Evolutionary conservation across 2,329 filamentous ascomycete genomes (phyloP), one percentile per base, ranked within the genome.

Genomic region (Ceratocystis cubensis): DNA sequence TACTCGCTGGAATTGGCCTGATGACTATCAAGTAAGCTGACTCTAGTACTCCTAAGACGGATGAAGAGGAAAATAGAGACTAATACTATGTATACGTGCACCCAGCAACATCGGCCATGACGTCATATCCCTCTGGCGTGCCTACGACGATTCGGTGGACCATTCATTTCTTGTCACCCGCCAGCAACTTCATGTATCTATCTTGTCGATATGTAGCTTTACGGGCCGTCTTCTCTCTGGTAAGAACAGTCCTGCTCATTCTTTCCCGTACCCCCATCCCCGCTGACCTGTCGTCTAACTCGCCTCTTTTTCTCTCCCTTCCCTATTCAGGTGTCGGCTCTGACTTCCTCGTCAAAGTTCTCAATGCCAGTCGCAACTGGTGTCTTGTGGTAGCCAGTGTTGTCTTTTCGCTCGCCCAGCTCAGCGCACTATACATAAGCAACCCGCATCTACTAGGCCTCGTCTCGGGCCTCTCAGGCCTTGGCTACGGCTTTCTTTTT

Each of bases 21-120:
- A 99, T 99, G 94, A 97, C 93, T 0, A 99, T 99, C 77, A 99
- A 99, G 91, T 96, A 81, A 76, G 88, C 79, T 28, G 50, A 6
- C 28, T 8, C 30, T 2, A 7, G 6, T 33, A 33, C 5, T 33
- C 10, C 59, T 1, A 17, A 33, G n/a, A 22, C n/a, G 1, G 1
- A 17, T 33, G 0, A 46, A 45, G 5, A 56, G 33, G 46, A 53
- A 5, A 41, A 10, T 6, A 17, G 17, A 1, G 10, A 59, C 62
- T 65, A 66, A 15, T 25, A 62, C 10, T 53, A 28, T 25, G 48
- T n/a, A 48, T 15, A 48, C 37, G 25, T 37, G n/a, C 13, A 2
- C 71, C 15, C 53, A 96, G 91, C 78, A 99, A 99, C 72, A 96
- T 97, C 72, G 94, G 94, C 56, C 95, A 96, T 73, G 85, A 92